These are phyloP conservation scores for Trametes cingulata DNA, from an alignment of 768 basidiomycete genomes.

Conservation along the genomic window DNA sequence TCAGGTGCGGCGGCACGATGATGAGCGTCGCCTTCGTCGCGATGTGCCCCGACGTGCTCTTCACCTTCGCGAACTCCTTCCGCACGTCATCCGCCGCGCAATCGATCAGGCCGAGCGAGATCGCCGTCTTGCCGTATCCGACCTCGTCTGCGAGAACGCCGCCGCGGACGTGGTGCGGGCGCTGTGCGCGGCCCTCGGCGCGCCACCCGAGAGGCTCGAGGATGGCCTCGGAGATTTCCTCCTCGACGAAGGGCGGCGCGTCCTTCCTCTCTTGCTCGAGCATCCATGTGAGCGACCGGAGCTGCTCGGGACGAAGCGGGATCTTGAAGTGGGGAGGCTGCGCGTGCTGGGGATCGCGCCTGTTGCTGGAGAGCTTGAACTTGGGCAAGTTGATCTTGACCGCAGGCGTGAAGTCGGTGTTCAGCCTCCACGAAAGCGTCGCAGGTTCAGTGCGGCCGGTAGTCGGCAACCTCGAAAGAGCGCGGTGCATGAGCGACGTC, in stretches of 20 bases:
- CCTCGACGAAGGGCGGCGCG: slow-evolving; percentile 80
- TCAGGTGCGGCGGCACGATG: slow-evolving; percentile 88
- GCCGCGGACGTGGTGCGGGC: slow-evolving; percentile 74
- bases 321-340: slow-evolving; percentile 83
- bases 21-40: slow-evolving; percentile 78
- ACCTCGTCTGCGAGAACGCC: slow-evolving; percentile 96
- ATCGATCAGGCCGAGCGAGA: slow-evolving; percentile 87
- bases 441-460: slow-evolving; percentile 43
- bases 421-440: slow-evolving; percentile 75
- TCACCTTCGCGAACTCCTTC: slow-evolving; percentile 56
- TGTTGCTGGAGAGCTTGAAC: slow-evolving; percentile 78
- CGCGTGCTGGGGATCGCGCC: slow-evolving; percentile 60
- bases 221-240: slow-evolving; percentile 91
- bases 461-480: slow-evolving; percentile 74
- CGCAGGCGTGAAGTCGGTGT: slow-evolving; percentile 72
- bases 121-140: slow-evolving; percentile 96
- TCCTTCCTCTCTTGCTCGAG: slow-evolving; percentile 67
- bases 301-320: slow-evolving; percentile 77
- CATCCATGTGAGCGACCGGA: slow-evolving; percentile 94
- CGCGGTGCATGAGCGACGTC: slow-evolving; percentile 84
- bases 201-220: slow-evolving; percentile 88
- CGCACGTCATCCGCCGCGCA: slow-evolving; percentile 57
- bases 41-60: slow-evolving; percentile 60
- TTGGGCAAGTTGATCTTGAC: slow-evolving; percentile 59
- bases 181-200: slow-evolving; percentile 87